Conservation (phyloP, 2,329 filamentous ascomycete species). For the Fusarium dimerum region DNA sequence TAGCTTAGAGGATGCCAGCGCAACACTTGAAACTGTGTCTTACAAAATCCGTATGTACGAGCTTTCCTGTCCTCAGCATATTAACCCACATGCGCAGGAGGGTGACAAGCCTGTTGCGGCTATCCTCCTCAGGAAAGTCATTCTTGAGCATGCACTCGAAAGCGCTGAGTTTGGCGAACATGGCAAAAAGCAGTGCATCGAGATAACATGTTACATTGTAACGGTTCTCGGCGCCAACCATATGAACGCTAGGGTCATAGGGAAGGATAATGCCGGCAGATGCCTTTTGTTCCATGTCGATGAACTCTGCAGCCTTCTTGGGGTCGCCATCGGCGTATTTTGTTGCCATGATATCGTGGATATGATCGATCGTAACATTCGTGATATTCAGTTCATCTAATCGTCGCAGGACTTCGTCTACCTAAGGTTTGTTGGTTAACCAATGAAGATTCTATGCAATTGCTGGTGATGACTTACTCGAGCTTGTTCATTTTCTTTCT, state of each 20-base stretch:
- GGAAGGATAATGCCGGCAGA: conserved; percentile 75
- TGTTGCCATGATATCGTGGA: conserved; percentile 57
- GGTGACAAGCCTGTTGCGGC: conserved; percentile 71
- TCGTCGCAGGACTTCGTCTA: conserved; percentile 42
- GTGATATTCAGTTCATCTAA: conserved; percentile 48
- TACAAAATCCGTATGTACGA: conserved; percentile 85
- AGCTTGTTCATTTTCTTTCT: conserved; percentile 47
- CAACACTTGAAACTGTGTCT: conserved; percentile 24
- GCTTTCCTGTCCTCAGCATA: conserved; percentile 77
- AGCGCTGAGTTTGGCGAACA: conserved; percentile 87
- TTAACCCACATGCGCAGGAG: conserved; percentile 91
- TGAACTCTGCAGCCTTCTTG: conserved; percentile 73
- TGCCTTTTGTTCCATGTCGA: conserved; percentile 78
- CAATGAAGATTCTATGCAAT: conserved; percentile 11
- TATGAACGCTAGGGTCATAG: conserved; percentile 69
- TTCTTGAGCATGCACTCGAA: conserved; percentile 92
- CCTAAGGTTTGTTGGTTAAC: conserved; percentile 34
- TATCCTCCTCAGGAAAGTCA: conserved; percentile 67
- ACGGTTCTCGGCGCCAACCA: conserved; percentile 86
- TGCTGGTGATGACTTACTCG: conserved; percentile 33
- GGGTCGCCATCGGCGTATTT: conserved; percentile 68
- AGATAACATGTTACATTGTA: conserved; percentile 91
- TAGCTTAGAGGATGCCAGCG: conserved; percentile 19
- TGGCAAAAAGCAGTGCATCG: conserved; percentile 87
- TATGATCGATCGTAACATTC: conserved; percentile 56